Conservation (phyloP, 225 moss, liverwort and hornwort species). For the Straminergon stramineum region DNA sequence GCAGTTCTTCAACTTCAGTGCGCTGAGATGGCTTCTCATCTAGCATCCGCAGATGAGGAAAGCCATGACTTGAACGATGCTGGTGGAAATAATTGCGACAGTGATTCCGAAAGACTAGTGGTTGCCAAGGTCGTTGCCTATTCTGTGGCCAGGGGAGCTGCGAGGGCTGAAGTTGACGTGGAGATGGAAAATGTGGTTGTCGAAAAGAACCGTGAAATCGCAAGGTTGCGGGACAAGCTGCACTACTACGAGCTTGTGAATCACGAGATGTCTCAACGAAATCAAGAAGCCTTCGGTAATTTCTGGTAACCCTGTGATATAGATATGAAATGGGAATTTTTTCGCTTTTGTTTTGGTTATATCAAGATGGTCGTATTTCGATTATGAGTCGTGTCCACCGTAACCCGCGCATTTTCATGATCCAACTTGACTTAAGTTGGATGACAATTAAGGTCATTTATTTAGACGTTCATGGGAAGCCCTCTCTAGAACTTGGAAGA, state of each 20-base stretch:
- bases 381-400: not conserved
- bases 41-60: constrained; percentile 39
- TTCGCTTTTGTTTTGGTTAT: not conserved
- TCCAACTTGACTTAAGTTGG: not conserved
- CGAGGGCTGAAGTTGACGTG: constrained; percentile 74
- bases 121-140: constrained; percentile 75
- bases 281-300: constrained; percentile 88
- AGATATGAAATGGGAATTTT: not conserved
- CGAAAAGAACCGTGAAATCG: constrained; percentile 80
- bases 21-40: constrained; percentile 64
- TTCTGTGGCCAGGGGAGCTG: constrained; percentile 76
- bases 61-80: constrained; percentile 22
- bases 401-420: not conserved
- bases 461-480: not conserved
- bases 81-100: constrained; percentile 28
- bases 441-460: not conserved
- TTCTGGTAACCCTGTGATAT: not conserved
- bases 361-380: not conserved
- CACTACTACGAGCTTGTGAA: constrained; percentile 92
- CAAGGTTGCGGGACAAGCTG: constrained; percentile 82
- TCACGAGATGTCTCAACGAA: constrained; percentile 94
- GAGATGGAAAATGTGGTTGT: constrained; percentile 70
- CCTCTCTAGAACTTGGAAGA: not conserved
- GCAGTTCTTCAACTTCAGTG: constrained; percentile 75
- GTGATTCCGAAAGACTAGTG: constrained; percentile 40